Percentiles rank a stretch among this genome's conserved stretches.
Evolutionary conservation across 257 asterid species (phyloP).

Genomic region (Thymus mandschuricus): DNA sequence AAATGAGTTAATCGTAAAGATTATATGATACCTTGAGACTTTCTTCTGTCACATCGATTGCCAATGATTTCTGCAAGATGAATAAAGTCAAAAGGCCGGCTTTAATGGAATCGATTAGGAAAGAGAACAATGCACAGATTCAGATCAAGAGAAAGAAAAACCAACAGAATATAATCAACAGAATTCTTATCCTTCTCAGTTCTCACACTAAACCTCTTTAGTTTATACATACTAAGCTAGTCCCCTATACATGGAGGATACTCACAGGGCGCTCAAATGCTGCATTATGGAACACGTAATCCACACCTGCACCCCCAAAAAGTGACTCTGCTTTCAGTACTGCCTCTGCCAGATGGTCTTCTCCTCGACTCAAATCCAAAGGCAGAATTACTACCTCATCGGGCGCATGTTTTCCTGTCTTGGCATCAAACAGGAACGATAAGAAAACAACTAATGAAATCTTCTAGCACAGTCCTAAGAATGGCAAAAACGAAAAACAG

Average conservation of each 20-base stretch:
- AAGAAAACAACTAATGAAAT: constrained; percentile 27
- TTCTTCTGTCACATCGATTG: constrained; percentile 83
- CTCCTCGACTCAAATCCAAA: constrained; percentile 82
- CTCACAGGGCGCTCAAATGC: constrained; percentile 98
- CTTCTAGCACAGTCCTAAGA: background rate
- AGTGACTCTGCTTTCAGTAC: constrained; percentile 80
- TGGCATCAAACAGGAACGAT: constrained; percentile 34
- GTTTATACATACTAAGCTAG: background rate
- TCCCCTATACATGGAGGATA: constrained; percentile 2
- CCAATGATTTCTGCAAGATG: constrained; percentile 81
- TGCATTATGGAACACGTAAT: constrained; percentile 94
- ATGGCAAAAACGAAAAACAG: constrained; percentile 5
- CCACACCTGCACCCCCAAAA: constrained; percentile 89
- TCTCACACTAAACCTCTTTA: background rate
- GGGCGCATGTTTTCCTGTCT: constrained; percentile 87
- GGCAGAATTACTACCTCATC: constrained; percentile 77
- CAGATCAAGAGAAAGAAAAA: background rate
- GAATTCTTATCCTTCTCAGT: constrained; percentile 2
- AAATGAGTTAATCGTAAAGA: constrained; percentile 28
- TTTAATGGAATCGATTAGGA: constrained; percentile 18
- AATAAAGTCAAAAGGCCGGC: constrained; percentile 38
- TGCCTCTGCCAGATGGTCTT: constrained; percentile 62
- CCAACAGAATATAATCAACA: background rate
- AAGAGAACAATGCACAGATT: background rate
- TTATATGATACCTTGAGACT: constrained; percentile 73